Evolutionary conservation across 2,329 filamentous ascomycete species (phyloP).

Genomic region (Sclerotinia subarctica): DNA sequence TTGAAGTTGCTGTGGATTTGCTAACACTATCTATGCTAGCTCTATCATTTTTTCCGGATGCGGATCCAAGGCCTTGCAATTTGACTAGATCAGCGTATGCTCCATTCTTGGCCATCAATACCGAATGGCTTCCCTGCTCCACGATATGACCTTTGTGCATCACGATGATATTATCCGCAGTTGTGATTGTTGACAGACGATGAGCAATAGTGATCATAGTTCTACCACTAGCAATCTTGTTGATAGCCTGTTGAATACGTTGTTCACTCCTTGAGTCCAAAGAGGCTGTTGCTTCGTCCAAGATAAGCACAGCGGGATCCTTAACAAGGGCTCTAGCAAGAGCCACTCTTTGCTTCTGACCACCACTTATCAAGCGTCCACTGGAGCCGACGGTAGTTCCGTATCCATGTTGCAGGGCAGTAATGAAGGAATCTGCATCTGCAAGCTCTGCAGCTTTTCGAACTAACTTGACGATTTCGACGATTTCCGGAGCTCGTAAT

Average conservation of each 20-base stretch:
- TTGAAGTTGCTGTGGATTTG: slow-evolving; percentile 22
- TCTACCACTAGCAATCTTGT: slow-evolving; percentile 73
- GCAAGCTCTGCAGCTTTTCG: slow-evolving; percentile 51
- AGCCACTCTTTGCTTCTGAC: slow-evolving; percentile 77
- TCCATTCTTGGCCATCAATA: slow-evolving; percentile 60
- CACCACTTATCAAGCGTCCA: slow-evolving; percentile 72
- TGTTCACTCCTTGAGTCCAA: slow-evolving; percentile 86
- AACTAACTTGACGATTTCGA: slow-evolving; percentile 40
- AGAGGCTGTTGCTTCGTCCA: slow-evolving; percentile 60
- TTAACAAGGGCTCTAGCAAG: slow-evolving; percentile 59
- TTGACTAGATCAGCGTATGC: slow-evolving; percentile 67
- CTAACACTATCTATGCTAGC: slow-evolving; percentile 20
- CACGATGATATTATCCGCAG: slow-evolving; percentile 80
- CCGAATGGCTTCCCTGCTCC: slow-evolving; percentile 71
- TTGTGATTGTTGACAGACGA: slow-evolving; percentile 84
- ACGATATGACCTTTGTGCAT: slow-evolving; percentile 69
- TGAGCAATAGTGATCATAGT: slow-evolving; percentile 86
- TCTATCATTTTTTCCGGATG: slow-evolving; percentile 28
- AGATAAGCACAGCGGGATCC: slow-evolving; percentile 54
- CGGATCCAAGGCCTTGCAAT: slow-evolving; percentile 45
- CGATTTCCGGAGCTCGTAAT: slow-evolving; percentile 1
- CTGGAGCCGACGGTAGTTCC: slow-evolving; percentile 65
- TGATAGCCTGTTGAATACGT: slow-evolving; percentile 81
- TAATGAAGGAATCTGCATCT: slow-evolving; percentile 32
- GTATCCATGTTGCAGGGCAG: slow-evolving; percentile 12